phyloP scores from a whole-genome alignment of 495 filamentous ascomycete genomes.

The Xylaria intraflava region DNA sequence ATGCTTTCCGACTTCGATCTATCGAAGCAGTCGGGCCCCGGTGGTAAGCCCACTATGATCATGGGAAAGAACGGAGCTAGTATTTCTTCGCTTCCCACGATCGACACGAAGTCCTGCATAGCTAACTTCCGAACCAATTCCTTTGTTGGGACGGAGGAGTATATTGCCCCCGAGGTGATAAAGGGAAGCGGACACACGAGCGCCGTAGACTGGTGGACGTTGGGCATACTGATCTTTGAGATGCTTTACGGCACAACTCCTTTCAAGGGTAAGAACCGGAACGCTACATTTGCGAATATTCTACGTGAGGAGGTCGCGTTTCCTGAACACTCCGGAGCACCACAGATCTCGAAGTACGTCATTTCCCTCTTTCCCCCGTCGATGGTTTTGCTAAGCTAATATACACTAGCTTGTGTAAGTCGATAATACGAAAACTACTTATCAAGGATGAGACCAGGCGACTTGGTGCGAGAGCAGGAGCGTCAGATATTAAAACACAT shows the following conservation, averaged over 20 bases:
- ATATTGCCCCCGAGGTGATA: slow-evolving; percentile 97
- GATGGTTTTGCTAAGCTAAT: slow-evolving; percentile 12
- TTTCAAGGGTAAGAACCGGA: slow-evolving; percentile 98
- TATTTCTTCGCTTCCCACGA: slow-evolving; percentile 76
- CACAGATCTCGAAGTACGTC: slow-evolving; percentile 84
- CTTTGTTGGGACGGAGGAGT: slow-evolving; percentile 97
- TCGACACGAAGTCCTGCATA: slow-evolving; percentile 97
- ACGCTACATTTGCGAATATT: slow-evolving; percentile 97
- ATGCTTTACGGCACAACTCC: slow-evolving; percentile 99
- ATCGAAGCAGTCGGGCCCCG: slow-evolving; percentile 94
- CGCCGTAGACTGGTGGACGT: slow-evolving; percentile 98
- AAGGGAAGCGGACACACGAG: slow-evolving; percentile 98
- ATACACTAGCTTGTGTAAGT: slow-evolving; percentile 78
- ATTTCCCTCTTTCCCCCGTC: background rate
- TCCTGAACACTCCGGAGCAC: slow-evolving; percentile 76
- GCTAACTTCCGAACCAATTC: slow-evolving; percentile 98
- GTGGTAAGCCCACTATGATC: slow-evolving; percentile 96
- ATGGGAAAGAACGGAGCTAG: slow-evolving; percentile 76
- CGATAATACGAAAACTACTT: slow-evolving; percentile 88
- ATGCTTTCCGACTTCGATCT: slow-evolving; percentile 99
- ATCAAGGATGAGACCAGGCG: slow-evolving; percentile 97
- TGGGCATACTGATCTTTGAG: slow-evolving; percentile 94
- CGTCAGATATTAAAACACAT: slow-evolving; percentile 93
- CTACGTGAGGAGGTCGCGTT: slow-evolving; percentile 90
- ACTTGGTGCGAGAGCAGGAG: slow-evolving; percentile 88